These are phyloP conservation scores for Rosellinia necatrix DNA, from an alignment of 2,329 filamentous ascomycete genomes.

Conservation along the genomic window DNA sequence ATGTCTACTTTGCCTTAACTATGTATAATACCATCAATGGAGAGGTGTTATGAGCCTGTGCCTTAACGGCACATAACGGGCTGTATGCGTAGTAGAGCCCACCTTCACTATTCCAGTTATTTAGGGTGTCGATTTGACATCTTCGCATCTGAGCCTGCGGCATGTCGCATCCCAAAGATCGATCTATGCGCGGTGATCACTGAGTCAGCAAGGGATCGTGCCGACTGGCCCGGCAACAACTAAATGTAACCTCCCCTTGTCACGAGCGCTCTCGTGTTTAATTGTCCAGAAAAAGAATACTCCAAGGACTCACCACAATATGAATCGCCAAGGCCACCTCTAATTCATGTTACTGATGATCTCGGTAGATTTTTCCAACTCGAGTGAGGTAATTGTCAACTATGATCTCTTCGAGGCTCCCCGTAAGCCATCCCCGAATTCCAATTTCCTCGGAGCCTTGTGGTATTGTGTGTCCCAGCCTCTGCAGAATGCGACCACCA, in stretches of 20 bases:
- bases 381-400: neutral
- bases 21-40: no score
- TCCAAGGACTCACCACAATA: neutral
- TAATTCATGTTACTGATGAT: neutral
- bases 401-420: neutral
- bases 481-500: neutral
- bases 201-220: neutral
- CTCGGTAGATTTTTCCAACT: neutral
- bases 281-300: neutral
- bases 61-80: neutral
- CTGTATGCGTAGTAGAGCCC: conserved; percentile 12
- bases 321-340: neutral
- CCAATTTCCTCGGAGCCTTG: neutral
- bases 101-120: neutral
- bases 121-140: conserved; percentile 1
- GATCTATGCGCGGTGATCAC: neutral
- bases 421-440: neutral
- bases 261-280: neutral
- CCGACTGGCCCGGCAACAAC: neutral
- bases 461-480: neutral
- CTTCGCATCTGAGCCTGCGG: conserved; percentile 4
- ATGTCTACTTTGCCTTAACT: no score
- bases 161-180: neutral
- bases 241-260: conserved; percentile 2
- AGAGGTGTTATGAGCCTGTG: no score